Conservation (phyloP, 2,329 filamentous ascomycete genomes). For the Cladosporium cucumerinum region DNA sequence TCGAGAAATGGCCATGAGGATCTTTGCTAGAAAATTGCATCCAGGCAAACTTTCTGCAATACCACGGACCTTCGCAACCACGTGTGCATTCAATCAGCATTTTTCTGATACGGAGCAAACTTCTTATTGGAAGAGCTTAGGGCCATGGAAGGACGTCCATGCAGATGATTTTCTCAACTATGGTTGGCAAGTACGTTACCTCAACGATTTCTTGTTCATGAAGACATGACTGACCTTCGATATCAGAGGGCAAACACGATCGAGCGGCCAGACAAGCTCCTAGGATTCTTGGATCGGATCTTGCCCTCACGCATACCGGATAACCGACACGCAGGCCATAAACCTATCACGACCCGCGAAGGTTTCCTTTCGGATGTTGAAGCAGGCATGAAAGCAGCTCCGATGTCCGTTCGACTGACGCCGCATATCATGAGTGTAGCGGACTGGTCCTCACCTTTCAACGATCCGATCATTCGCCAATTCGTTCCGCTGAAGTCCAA, state of each 20-base stretch:
- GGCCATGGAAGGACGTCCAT: conserved; percentile 48
- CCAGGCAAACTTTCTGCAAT: background rate
- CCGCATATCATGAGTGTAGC: conserved; percentile 59
- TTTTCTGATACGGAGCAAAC: background rate
- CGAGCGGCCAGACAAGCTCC: conserved; percentile 46
- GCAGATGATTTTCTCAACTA: conserved; percentile 52
- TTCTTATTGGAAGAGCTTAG: background rate
- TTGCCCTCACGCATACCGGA: conserved; percentile 52
- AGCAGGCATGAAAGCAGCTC: conserved; percentile 51
- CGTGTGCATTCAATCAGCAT: background rate
- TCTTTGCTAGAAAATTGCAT: background rate
- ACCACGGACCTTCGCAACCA: background rate
- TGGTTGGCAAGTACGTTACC: conserved; percentile 51
- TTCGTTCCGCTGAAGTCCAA: conserved; percentile 57
- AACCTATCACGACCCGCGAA: conserved; percentile 45
- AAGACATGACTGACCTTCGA: background rate
- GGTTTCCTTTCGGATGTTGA: conserved; percentile 55
- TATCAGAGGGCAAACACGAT: conserved; percentile 50
- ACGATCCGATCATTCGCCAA: conserved; percentile 59
- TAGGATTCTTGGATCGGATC: conserved; percentile 48
- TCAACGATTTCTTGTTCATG: background rate
- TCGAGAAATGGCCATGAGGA: background rate
- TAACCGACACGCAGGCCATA: conserved; percentile 23
- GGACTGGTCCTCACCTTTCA: conserved; percentile 57
- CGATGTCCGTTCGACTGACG: conserved; percentile 60